phyloP scores from a whole-genome alignment of 2,329 filamentous ascomycete species.

The Pseudogymnoascus sp. region DNA sequence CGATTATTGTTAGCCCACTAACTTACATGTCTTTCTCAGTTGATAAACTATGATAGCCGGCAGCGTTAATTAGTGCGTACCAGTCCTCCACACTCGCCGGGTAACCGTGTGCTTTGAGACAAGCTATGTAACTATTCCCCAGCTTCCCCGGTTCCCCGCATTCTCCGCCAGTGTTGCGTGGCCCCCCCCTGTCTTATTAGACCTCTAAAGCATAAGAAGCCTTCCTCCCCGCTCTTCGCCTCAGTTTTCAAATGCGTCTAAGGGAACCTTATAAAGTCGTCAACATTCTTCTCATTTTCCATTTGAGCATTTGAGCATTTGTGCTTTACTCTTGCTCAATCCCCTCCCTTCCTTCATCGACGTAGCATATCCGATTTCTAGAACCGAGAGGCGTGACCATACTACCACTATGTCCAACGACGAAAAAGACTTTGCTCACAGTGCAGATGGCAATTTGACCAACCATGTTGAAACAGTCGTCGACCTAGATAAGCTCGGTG shows the following conservation, averaged over 20 bases:
- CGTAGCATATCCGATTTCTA: neutral
- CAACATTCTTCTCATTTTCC: neutral
- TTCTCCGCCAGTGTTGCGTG: neutral
- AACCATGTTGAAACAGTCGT: neutral
- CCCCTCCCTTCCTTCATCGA: neutral
- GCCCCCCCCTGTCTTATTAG: neutral
- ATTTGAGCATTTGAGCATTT: neutral
- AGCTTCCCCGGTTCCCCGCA: neutral
- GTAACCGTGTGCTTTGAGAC: neutral
- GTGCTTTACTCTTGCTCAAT: neutral
- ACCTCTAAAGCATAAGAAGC: neutral
- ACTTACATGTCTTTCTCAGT: no score
- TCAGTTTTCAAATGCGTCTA: neutral
- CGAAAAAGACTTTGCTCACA: neutral
- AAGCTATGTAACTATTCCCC: neutral
- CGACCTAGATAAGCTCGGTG: conserved; percentile 12
- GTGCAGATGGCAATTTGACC: neutral
- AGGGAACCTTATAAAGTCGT: neutral
- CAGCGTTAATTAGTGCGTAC: neutral
- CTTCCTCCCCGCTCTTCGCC: neutral
- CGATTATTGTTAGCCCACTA: no score
- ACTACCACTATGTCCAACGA: neutral
- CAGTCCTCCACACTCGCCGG: neutral
- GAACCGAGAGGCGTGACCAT: neutral
- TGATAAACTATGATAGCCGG: neutral